Conservation (phyloP, 768 basidiomycete species). For the Suillus weaverae region DNA sequence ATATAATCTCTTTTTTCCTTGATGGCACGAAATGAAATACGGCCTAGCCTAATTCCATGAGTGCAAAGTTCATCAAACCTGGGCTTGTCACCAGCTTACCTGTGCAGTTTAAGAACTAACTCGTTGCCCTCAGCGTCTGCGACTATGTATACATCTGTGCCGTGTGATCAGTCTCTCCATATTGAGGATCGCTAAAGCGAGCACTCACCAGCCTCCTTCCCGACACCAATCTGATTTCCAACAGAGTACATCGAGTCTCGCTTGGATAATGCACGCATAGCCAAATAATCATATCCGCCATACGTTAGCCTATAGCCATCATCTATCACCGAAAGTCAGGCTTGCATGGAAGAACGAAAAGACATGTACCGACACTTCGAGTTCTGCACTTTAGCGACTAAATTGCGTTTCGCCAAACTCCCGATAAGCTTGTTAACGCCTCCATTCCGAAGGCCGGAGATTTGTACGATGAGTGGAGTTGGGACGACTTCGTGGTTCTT, state of each 20-base stretch:
- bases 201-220: conserved; percentile 88
- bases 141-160: conserved; percentile 83
- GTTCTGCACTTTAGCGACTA: conserved; percentile 89
- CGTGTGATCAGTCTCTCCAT: not conserved
- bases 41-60: conserved; percentile 67
- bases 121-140: conserved; percentile 82
- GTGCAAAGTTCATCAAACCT: not conserved
- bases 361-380: conserved; percentile 68
- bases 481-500: conserved; percentile 99
- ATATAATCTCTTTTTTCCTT: conserved; percentile 97
- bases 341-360: not conserved
- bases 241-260: conserved; percentile 87
- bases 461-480: conserved; percentile 82
- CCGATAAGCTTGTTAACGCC: conserved; percentile 93
- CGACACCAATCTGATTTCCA: conserved; percentile 97
- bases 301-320: conserved; percentile 97
- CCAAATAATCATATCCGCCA: conserved; percentile 96
- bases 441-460: conserved; percentile 89
- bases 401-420: conserved; percentile 85
- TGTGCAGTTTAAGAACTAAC: conserved; percentile 91
- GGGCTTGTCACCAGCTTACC: conserved; percentile 44
- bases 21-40: conserved; percentile 96
- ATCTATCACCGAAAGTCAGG: conserved; percentile 49
- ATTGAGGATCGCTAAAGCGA: not conserved
- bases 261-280: conserved; percentile 90